Conservation (phyloP, 306 rosid species). For the Pyrus bretschneideri region DNA sequence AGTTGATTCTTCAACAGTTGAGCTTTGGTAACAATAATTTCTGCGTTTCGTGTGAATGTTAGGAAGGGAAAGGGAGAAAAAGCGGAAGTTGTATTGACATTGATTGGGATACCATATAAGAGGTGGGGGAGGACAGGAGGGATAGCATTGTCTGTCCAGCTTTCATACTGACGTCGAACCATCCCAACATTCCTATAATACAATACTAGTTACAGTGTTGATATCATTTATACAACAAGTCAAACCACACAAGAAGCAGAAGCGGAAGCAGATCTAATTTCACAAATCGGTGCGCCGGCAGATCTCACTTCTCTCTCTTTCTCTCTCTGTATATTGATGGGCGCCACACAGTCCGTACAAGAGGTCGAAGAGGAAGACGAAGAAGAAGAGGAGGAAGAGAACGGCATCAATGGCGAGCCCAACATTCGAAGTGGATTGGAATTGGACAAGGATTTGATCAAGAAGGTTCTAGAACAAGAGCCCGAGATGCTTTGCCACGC, state of each 20-base stretch:
- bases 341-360: conserved; percentile 60
- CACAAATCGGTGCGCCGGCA: neutral
- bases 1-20: too few species aligned
- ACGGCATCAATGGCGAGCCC: conserved; percentile 24
- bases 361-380: conserved; percentile 52
- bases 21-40: too few species aligned
- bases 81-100: too few species aligned
- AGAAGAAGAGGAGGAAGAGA: conserved; percentile 29
- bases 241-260: neutral
- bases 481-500: conserved; percentile 94
- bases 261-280: neutral
- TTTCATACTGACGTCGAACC: too few species aligned
- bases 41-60: too few species aligned
- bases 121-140: too few species aligned
- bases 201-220: too few species aligned
- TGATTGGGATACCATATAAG: too few species aligned
- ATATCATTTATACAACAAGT: too few species aligned
- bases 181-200: too few species aligned
- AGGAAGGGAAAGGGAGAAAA: too few species aligned
- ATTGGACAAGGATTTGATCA: conserved; percentile 42
- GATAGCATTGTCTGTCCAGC: too few species aligned
- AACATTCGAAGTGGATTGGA: conserved; percentile 24
- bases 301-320: neutral
- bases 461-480: conserved; percentile 86
- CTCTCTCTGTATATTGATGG: conserved; percentile 26